Evolutionary conservation across 352 stramenopile species (phyloP).

Genomic region (Pythium chondricola): DNA sequence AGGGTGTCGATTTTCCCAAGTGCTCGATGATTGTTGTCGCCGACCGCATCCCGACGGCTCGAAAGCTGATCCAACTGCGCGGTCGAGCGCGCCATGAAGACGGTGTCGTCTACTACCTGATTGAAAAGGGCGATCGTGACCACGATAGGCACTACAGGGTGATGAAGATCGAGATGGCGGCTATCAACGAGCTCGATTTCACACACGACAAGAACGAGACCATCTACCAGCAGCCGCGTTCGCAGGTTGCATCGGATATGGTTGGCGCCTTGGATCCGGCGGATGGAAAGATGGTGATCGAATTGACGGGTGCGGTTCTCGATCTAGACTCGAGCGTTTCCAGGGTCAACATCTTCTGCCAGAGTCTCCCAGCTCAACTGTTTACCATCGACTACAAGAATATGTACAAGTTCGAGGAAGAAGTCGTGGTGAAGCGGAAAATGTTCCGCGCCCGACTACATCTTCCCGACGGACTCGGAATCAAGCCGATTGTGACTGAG

Average conservation of each 20-base stretch:
- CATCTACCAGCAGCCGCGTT: conserved; percentile 48
- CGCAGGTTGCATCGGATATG: conserved; percentile 31
- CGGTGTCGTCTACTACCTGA: conserved; percentile 71
- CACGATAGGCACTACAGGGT: conserved; percentile 44
- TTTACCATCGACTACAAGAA: conserved; percentile 48
- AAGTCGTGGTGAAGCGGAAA: conserved; percentile 5
- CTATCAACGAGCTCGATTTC: conserved; percentile 64
- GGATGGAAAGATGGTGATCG: conserved; percentile 31
- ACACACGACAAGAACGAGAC: conserved; percentile 55
- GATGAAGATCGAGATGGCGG: conserved; percentile 33
- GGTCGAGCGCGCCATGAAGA: conserved; percentile 70
- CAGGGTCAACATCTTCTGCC: conserved; percentile 75
- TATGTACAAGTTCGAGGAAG: conserved; percentile 41
- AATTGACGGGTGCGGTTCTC: conserved; percentile 52
- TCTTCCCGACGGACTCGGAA: conserved; percentile 44
- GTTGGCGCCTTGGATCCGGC: conserved; percentile 23
- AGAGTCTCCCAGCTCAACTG: conserved; percentile 50
- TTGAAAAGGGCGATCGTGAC: conserved; percentile 37
- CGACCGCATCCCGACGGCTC: conserved; percentile 42
- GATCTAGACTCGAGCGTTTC: conserved; percentile 71
- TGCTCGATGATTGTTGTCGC: conserved; percentile 64
- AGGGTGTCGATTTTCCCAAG: conserved; percentile 77
- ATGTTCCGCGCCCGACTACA: conserved; percentile 50
- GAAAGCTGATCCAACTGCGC: conserved; percentile 67
- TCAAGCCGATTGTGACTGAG: conserved; percentile 38